Evolutionary conservation across 2,329 filamentous ascomycete genomes (phyloP).

Genomic region (Exserohilum turcica): DNA sequence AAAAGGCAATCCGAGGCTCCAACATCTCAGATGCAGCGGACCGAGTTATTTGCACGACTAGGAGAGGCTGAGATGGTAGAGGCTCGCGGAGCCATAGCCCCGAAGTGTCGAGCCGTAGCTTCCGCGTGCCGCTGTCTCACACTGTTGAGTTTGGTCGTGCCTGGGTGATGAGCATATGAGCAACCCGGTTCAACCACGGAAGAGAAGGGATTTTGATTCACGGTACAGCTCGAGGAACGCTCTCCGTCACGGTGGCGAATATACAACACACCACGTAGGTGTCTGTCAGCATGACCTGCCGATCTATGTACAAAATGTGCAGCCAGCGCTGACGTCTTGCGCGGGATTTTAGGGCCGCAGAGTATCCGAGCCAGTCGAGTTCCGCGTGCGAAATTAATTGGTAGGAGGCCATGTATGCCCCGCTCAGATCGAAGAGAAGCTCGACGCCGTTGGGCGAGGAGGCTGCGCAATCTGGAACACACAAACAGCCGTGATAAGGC

Average conservation of each 20-base stretch:
- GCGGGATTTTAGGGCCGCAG: neutral
- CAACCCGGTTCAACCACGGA: neutral
- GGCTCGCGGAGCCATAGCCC: neutral
- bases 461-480: neutral
- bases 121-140: slow-evolving; percentile 1
- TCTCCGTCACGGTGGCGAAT: no score
- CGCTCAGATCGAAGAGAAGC: neutral
- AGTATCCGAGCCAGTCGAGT: no score
- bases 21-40: neutral
- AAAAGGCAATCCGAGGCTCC: neutral
- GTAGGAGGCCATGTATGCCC: neutral
- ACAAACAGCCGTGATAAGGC: neutral
- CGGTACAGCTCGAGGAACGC: neutral
- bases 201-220: neutral
- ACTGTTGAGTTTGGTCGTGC: slow-evolving; percentile 6
- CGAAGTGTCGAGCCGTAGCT: slow-evolving; percentile 3
- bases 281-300: neutral
- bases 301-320: neutral
- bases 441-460: neutral
- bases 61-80: neutral
- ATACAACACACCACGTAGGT: no score
- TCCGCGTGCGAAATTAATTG: neutral
- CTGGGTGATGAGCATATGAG: neutral
- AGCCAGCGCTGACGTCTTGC: neutral
- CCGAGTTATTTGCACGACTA: neutral